Evolutionary conservation across 169 alveolate species (phyloP).

Genomic region (Neospora caninum): DNA sequence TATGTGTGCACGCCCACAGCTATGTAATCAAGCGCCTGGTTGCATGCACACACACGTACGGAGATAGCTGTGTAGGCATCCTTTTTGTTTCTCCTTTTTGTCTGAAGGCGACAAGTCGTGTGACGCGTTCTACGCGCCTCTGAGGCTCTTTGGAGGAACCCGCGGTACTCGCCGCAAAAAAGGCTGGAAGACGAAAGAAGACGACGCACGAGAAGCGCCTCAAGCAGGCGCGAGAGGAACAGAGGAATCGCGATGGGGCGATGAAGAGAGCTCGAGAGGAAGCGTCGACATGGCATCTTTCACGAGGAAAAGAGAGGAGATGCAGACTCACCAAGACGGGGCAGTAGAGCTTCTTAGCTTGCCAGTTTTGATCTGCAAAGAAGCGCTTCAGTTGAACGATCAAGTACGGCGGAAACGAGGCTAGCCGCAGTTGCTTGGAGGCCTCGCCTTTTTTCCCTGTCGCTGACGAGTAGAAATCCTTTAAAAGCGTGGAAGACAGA

Average conservation of each 20-base stretch:
- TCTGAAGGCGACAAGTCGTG: too few relatives aligned
- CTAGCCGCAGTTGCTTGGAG: conserved; percentile 67
- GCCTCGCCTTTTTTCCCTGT: conserved; percentile 59
- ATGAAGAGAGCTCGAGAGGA: neutral
- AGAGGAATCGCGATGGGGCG: neutral
- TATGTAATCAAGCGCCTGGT: too few relatives aligned
- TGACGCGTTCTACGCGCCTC: too few relatives aligned
- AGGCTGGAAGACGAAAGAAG: too few relatives aligned
- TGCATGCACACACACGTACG: too few relatives aligned
- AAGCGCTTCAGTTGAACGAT: conserved; percentile 79
- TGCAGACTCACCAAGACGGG: conserved; percentile 70
- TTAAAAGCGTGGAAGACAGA: conserved; percentile 38
- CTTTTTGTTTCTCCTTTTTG: too few relatives aligned
- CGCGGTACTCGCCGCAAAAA: too few relatives aligned
- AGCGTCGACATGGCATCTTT: neutral
- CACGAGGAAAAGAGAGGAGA: neutral
- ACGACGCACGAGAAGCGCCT: too few relatives aligned
- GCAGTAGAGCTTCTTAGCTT: conserved; percentile 75
- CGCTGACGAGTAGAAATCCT: conserved; percentile 58
- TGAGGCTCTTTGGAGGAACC: too few relatives aligned
- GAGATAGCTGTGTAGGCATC: too few relatives aligned
- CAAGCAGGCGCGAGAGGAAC: too few relatives aligned
- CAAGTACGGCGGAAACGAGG: conserved; percentile 76
- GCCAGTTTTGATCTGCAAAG: conserved; percentile 74
- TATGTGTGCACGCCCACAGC: too few relatives aligned